Evolutionary conservation across 2,329 filamentous ascomycete species (phyloP).

Genomic region (Mycosphaerella sp.): DNA sequence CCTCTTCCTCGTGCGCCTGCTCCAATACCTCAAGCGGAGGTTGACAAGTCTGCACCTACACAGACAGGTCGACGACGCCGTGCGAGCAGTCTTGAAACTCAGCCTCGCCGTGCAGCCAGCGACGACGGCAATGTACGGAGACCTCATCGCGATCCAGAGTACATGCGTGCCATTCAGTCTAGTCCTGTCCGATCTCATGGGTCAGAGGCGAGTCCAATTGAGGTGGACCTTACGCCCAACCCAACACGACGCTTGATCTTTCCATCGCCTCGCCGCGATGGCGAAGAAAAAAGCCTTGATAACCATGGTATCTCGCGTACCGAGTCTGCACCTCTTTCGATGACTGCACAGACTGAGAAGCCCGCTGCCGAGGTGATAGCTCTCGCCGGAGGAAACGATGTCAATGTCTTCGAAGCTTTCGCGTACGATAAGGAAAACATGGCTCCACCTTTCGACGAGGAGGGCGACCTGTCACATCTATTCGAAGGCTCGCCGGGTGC

Average conservation of each 20-base stretch:
- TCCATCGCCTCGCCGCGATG: constrained; percentile 65
- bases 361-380: constrained; percentile 13
- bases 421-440: constrained; percentile 54
- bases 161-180: constrained; percentile 53
- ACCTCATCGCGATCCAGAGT: constrained; percentile 31
- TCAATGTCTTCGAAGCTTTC: constrained; percentile 33
- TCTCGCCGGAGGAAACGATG: constrained; percentile 15
- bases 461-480: constrained; percentile 51
- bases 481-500: constrained; percentile 58
- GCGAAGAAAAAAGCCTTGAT: constrained; percentile 55
- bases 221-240: constrained; percentile 51
- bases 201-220: constrained; percentile 41
- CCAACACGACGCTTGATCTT: constrained; percentile 67
- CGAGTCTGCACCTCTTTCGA: constrained; percentile 13
- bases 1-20: constrained; percentile 5
- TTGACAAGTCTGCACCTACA: not conserved
- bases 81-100: constrained; percentile 44
- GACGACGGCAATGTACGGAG: constrained; percentile 29
- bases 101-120: constrained; percentile 17
- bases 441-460: constrained; percentile 43
- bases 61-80: constrained; percentile 29
- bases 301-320: constrained; percentile 9
- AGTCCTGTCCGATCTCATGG: constrained; percentile 51
- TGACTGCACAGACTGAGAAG: constrained; percentile 6
- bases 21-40: not conserved